Conservation (phyloP, 257 asterid species). For the Solanum neorickii region DNA sequence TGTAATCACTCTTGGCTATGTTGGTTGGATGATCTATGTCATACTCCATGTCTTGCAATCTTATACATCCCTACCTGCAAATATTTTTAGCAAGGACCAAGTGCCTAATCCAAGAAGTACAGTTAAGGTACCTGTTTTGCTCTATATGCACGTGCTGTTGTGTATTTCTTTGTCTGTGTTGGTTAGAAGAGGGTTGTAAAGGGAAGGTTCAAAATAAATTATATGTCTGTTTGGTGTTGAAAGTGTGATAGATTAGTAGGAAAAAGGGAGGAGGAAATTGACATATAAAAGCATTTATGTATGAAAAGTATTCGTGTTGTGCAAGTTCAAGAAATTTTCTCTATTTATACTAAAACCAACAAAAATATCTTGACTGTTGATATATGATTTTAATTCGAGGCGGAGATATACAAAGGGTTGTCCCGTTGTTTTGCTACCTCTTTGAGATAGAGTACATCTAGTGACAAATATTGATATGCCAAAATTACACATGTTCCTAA, state of each 20-base stretch:
- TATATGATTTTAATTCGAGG: neutral
- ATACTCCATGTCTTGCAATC: slow-evolving; percentile 73
- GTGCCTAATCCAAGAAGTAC: slow-evolving; percentile 25
- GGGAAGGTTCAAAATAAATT: neutral
- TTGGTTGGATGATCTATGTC: slow-evolving; percentile 94
- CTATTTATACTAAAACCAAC: neutral
- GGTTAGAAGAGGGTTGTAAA: neutral
- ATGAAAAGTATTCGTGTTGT: neutral
- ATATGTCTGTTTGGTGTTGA: neutral
- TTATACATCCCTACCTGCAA: slow-evolving; percentile 59
- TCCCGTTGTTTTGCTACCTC: neutral
- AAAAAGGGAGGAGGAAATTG: neutral
- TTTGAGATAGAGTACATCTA: neutral
- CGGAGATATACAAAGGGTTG: neutral
- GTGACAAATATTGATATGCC: neutral
- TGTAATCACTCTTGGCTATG: slow-evolving; percentile 78
- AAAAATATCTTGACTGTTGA: neutral
- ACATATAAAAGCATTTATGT: neutral
- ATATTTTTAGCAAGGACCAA: slow-evolving; percentile 30
- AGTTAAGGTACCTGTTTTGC: slow-evolving; percentile 37
- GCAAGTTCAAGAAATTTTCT: neutral
- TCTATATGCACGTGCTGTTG: neutral
- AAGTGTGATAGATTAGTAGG: neutral
- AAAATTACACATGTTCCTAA: neutral
- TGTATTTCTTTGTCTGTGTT: neutral